Evolutionary conservation across 371 early-diverging fungal genomes (phyloP), one percentile per base, ranked within the genome.

Genomic region (Rhizopus microsporus): DNA sequence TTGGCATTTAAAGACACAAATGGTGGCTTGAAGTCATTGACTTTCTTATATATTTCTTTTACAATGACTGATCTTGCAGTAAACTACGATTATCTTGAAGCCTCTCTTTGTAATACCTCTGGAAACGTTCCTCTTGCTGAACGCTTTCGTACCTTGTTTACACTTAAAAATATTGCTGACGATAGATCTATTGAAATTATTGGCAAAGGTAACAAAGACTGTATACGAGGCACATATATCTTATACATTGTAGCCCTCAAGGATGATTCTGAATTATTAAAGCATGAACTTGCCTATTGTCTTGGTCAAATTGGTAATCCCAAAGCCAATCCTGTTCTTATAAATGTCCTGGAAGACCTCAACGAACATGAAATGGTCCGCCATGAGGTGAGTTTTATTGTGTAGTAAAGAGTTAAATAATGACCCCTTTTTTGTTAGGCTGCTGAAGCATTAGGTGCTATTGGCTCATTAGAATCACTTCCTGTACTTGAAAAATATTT

Each of bases 241-340:
- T 38, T 44, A 10, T 15, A 32, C 13, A 7, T 1, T 56, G 1
- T 37, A 90, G 93, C 88, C 4, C 92, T 99, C 59, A 71, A 69
- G 50, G 93, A 92, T 64, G 87, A 88, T 39, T 96, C 97, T 30
- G 96, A 94, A 38, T 83, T 99, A 47, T 84, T 99, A 54, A 96
- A 97, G 77, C 99, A 99, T 72, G 99, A 99, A 78, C 77, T 98
- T 44, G 99, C 99, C 54, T 99, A 99, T 75, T 95, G 95, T 52
- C 82, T 99, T 57, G 99, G 99, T 52, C 99, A 99, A 79, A 99
- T 98, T 89, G 86, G 89, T 67, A 90, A 93, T 67, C 79, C 81
- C 34, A 65, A 74, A n/a, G 94, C 98, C 16, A 88, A 95, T 44
- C 80, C 84, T 0, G 73, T 85, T 15, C 84, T 99, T 15, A 64